Percentiles rank a stretch among this genome's conserved stretches.
phyloP scores from a whole-genome alignment of 2,329 filamentous ascomycete species.

The Hymenoscyphus occultus region DNA sequence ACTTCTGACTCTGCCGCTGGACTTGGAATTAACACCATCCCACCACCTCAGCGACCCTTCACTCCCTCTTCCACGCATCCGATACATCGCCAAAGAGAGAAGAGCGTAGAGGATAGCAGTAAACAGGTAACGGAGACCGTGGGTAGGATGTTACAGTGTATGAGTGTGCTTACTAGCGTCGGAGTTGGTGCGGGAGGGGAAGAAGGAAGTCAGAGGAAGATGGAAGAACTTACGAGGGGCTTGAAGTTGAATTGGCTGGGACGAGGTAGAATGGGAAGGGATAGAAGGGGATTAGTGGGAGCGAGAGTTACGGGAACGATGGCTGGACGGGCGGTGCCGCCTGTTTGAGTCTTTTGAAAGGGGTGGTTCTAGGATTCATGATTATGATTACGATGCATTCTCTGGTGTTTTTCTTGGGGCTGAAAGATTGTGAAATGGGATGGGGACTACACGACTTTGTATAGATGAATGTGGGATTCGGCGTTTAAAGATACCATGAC shows the following conservation, averaged over 20 bases:
- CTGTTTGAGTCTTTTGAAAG: background rate
- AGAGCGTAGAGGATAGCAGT: constrained; percentile 58
- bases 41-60: constrained; percentile 33
- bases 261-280: constrained; percentile 81
- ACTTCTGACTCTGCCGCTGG: constrained; percentile 40
- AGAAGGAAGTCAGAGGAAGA: constrained; percentile 72
- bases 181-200: constrained; percentile 44
- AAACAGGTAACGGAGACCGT: constrained; percentile 91
- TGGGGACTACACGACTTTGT: too few species aligned
- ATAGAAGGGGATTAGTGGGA: constrained; percentile 79
- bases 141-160: constrained; percentile 91
- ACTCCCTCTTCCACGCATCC: constrained; percentile 33
- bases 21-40: constrained; percentile 28
- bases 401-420: background rate
- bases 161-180: constrained; percentile 81
- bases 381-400: background rate
- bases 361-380: background rate
- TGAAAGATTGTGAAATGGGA: background rate
- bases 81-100: constrained; percentile 32
- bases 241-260: constrained; percentile 98
- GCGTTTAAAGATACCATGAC: too few species aligned
- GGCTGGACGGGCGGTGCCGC: background rate
- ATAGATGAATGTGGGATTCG: too few species aligned
- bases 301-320: constrained; percentile 30
- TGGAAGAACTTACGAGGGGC: constrained; percentile 79